Evolutionary conservation across 257 asterid species (phyloP).

Genomic region (Catharanthus roseus): DNA sequence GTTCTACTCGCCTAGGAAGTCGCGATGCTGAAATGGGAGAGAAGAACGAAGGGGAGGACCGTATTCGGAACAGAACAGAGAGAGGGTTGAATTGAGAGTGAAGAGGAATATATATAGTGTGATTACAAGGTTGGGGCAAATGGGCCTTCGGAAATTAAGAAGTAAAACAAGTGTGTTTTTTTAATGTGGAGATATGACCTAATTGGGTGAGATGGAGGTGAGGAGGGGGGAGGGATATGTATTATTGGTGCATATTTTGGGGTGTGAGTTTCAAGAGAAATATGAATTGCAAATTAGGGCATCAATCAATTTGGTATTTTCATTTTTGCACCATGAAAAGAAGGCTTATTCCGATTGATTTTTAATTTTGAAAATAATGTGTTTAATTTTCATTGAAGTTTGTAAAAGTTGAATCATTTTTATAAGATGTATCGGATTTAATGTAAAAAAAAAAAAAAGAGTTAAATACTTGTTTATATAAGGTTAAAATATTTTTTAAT

Average conservation of each 20-base stretch:
- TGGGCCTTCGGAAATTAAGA: background rate
- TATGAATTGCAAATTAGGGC: background rate
- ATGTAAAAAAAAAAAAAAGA: too few relatives aligned
- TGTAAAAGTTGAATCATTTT: too few relatives aligned
- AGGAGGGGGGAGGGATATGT: too few relatives aligned
- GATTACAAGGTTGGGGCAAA: background rate
- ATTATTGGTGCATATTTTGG: background rate
- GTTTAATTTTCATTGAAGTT: too few relatives aligned
- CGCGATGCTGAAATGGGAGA: background rate
- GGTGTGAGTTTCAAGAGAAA: background rate
- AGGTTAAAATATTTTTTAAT: too few relatives aligned
- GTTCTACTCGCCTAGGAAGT: slow-evolving; percentile 4
- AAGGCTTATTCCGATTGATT: background rate
- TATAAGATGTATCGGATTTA: too few relatives aligned
- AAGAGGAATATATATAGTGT: background rate
- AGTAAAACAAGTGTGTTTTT: background rate
- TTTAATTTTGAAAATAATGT: too few relatives aligned
- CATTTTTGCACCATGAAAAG: background rate
- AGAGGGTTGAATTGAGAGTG: background rate
- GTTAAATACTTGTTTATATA: too few relatives aligned
- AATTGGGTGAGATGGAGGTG: background rate
- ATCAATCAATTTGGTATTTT: background rate
- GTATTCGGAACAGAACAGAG: background rate
- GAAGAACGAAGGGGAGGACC: background rate
- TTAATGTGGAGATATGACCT: background rate